Evolutionary conservation across 129 eudicot species (phyloP), one percentile per base, ranked within the genome.

Genomic region (Tagetes erecta): DNA sequence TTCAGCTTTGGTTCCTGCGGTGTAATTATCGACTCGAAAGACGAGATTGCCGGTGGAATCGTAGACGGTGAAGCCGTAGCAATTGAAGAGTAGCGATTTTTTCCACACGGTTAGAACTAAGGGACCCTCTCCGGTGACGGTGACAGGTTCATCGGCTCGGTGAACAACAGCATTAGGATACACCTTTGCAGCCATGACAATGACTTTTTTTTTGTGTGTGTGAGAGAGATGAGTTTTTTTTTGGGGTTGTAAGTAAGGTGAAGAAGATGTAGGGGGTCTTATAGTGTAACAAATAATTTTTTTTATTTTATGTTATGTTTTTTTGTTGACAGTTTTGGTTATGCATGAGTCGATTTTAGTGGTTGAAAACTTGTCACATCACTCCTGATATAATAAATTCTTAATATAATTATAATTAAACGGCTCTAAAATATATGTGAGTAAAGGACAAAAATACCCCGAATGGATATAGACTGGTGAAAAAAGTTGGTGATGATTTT

Each of bases 21-120:
- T 67, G 84, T 90, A 90, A 53, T 85, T 90, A 69, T 87, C 96
- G 20, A 90, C 92, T 6, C 96, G 84, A 67, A 78, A 90, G 41
- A 87, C 83, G 36, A 90, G 88, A 73, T 87, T 82, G 8, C 96
- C 96, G 1, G 37, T 73, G 7, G 87, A 77, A 56, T 90, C 88
- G 13, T 80, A 90, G 6, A 90, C 96, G 8, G 96, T 90, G 78
- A 90, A 87, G 14, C 96, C 92, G 7, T 87, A 71, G 83, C 96
- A 90, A 47, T 85, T 90, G 57, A 90, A 77, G 27, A 90, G 84
- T 49, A 90, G 64, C 9, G 96, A 90, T 50, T 90, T 90, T 72
- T 84, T 89, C 96, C 96, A 89, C n/a, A 89, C 89, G 2, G 92
- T 89, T 31, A 86, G 84, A 49, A 76, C 74, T 50, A 56, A 55